Percentiles rank a stretch among this genome's conserved stretches.
Evolutionary conservation across 2,329 filamentous ascomycete species (phyloP).

Genomic region (Trichophyton simii): DNA sequence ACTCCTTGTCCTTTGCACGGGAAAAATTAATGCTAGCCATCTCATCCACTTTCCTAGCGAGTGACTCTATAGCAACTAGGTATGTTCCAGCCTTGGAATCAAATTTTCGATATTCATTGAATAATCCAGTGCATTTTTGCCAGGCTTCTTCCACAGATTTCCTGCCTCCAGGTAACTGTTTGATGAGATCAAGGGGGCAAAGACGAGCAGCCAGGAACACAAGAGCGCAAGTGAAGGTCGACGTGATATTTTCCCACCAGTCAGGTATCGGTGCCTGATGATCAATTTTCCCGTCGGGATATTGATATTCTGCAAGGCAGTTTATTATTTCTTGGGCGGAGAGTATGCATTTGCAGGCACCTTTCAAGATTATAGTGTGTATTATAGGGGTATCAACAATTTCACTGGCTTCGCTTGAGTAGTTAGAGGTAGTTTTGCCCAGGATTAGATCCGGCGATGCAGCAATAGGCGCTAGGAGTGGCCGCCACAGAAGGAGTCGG

Average conservation of each 20-base stretch:
- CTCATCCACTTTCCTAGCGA: background rate
- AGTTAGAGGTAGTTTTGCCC: background rate
- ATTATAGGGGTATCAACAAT: slow-evolving; percentile 10
- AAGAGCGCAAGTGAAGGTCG: slow-evolving; percentile 11
- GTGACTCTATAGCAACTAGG: slow-evolving; percentile 6
- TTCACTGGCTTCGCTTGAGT: background rate
- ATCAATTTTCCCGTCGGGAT: background rate
- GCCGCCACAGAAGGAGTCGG: slow-evolving; percentile 15
- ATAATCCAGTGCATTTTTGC: slow-evolving; percentile 6
- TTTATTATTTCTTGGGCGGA: slow-evolving; percentile 11
- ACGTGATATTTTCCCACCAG: slow-evolving; percentile 14
- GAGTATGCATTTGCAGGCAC: slow-evolving; percentile 13
- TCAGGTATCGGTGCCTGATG: slow-evolving; percentile 7
- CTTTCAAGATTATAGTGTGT: slow-evolving; percentile 8
- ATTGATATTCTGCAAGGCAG: slow-evolving; percentile 4
- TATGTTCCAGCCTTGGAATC: slow-evolving; percentile 7
- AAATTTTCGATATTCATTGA: slow-evolving; percentile 8
- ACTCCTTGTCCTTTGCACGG: background rate
- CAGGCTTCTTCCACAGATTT: slow-evolving; percentile 7
- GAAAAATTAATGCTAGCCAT: background rate
- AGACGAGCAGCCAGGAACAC: slow-evolving; percentile 12
- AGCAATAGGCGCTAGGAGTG: slow-evolving; percentile 11
- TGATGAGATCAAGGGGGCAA: slow-evolving; percentile 6
- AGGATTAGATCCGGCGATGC: slow-evolving; percentile 9
- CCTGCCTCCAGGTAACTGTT: slow-evolving; percentile 1